Percentiles rank a stretch among this genome's conserved stretches.
phyloP scores from a whole-genome alignment of 2,329 filamentous ascomycete species.

The Pseudofabraea citricarpa region DNA sequence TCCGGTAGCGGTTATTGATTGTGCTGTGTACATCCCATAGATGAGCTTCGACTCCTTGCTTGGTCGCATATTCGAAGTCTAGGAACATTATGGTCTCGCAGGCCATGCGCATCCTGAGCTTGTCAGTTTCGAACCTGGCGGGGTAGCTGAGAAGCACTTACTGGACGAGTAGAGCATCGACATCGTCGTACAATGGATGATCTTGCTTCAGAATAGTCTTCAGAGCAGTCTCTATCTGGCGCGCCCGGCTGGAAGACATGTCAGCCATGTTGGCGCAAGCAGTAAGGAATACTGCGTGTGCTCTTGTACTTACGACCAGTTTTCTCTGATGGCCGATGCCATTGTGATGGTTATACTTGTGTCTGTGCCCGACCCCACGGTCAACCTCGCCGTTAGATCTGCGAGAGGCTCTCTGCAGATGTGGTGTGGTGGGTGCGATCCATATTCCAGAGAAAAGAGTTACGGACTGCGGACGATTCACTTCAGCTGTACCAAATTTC shows the following conservation, averaged over 20 bases:
- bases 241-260: slow-evolving; percentile 30
- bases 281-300: slow-evolving; percentile 1
- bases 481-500: no score
- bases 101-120: slow-evolving; percentile 37
- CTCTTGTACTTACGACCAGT: slow-evolving; percentile 48
- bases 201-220: slow-evolving; percentile 41
- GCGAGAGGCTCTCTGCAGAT: slow-evolving; percentile 38
- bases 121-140: slow-evolving; percentile 10
- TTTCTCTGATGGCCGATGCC: slow-evolving; percentile 35
- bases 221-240: slow-evolving; percentile 43
- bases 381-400: slow-evolving; percentile 52
- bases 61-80: slow-evolving; percentile 62
- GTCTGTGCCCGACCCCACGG: slow-evolving; percentile 37
- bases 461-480: no score
- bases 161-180: slow-evolving; percentile 31
- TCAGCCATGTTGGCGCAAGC: slow-evolving; percentile 11
- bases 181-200: slow-evolving; percentile 41
- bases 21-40: slow-evolving; percentile 77
- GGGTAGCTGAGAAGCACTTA: slow-evolving; percentile 13
- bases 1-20: slow-evolving; percentile 75
- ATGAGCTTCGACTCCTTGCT: slow-evolving; percentile 59
- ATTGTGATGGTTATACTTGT: slow-evolving; percentile 13
- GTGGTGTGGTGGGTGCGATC: slow-evolving; percentile 20
- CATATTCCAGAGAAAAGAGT: slow-evolving; percentile 18
- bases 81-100: slow-evolving; percentile 69